Percentiles rank a stretch among this genome's conserved stretches.
Conservation (phyloP, 192 early-diverging fungal genomes). For the Gaertneriomyces sp. region DNA sequence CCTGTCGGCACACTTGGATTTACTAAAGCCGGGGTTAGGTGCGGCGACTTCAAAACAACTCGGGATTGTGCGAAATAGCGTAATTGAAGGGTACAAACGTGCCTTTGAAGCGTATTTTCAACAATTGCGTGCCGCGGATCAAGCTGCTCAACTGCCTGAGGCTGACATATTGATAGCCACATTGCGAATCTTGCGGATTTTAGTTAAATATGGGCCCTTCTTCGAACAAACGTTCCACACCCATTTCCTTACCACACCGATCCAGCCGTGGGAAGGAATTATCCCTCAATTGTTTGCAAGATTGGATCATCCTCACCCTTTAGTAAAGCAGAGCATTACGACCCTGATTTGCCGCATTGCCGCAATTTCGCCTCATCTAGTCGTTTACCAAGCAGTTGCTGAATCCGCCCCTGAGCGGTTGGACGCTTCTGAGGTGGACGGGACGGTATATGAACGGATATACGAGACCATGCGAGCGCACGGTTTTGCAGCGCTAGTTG, state of each 20-base stretch:
- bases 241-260: constrained; percentile 21
- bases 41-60: no score
- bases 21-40: no score
- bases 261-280: constrained; percentile 58
- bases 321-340: constrained; percentile 50
- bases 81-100: no score
- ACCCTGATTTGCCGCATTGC: constrained; percentile 62
- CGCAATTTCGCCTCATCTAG: constrained; percentile 53
- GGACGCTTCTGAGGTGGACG: not conserved
- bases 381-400: constrained; percentile 66
- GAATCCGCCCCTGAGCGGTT: constrained; percentile 41
- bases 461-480: constrained; percentile 3
- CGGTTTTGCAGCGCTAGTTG: constrained; percentile 4
- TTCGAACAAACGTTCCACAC: constrained; percentile 42
- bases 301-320: constrained; percentile 58
- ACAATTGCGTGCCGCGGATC: not conserved
- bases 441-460: constrained; percentile 8
- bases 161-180: constrained; percentile 46
- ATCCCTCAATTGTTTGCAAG: constrained; percentile 75
- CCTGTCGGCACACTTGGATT: no score
- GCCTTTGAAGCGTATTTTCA: not conserved
- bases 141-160: not conserved
- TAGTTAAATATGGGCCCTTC: constrained; percentile 58
- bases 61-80: no score
- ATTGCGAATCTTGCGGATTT: constrained; percentile 57